These are phyloP conservation scores for Saturnispora gosingensis DNA, from an alignment of 805 yeast species.

Conservation along the genomic window DNA sequence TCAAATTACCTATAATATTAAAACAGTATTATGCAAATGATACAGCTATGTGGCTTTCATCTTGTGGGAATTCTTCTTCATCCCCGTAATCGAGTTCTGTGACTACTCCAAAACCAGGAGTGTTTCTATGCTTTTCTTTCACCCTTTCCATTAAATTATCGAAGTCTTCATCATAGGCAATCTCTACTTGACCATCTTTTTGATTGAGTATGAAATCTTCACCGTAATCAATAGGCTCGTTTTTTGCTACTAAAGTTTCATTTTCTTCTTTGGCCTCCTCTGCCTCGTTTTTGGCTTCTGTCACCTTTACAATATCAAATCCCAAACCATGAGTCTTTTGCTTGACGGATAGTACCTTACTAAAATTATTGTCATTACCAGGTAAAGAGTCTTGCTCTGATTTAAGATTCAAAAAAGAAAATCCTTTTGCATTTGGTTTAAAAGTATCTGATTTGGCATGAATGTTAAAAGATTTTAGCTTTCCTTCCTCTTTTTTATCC, in stretches of 20 bases:
- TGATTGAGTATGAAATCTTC: background rate
- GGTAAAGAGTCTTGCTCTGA: background rate
- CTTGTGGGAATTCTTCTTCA: constrained; percentile 28
- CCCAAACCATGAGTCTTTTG: constrained; percentile 1
- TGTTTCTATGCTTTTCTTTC: constrained; percentile 5
- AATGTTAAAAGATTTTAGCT: constrained; percentile 12
- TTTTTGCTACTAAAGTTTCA: background rate
- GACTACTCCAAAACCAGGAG: constrained; percentile 12
- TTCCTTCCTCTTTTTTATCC: background rate
- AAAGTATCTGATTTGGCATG: background rate
- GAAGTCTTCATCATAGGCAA: constrained; percentile 19
- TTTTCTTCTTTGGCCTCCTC: background rate
- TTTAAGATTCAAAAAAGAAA: background rate
- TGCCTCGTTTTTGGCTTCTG: background rate
- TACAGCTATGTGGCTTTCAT: constrained; percentile 21
- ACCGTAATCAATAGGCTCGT: constrained; percentile 9
- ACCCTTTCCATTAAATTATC: constrained; percentile 9
- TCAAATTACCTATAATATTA: background rate
- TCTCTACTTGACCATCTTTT: constrained; percentile 19
- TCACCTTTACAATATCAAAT: constrained; percentile 4
- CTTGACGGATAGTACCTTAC: background rate
- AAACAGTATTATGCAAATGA: background rate
- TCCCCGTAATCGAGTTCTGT: constrained; percentile 24
- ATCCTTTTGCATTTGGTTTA: background rate
- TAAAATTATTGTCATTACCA: background rate